Percentiles rank a stretch among this genome's conserved stretches.
Conservation (phyloP, 371 early-diverging fungal species). For the Saksenaea vasiformis region DNA sequence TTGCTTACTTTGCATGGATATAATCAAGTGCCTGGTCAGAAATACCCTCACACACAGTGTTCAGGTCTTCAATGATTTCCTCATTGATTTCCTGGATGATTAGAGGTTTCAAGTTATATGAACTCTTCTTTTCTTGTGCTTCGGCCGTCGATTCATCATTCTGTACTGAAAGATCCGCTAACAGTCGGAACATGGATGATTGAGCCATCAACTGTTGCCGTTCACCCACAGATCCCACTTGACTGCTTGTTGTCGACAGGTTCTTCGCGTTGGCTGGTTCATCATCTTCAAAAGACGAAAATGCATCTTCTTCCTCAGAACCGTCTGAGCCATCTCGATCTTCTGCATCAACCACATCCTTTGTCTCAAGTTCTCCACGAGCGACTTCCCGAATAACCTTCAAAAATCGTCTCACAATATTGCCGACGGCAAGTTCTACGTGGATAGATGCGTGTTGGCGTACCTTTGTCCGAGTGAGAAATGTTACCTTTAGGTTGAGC, state of each 20-base stretch:
- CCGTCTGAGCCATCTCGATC: conserved; percentile 20
- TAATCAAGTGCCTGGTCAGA: conserved; percentile 81
- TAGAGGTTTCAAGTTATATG: conserved; percentile 61
- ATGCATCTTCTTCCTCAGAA: conserved; percentile 23
- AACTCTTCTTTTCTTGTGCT: conserved; percentile 31
- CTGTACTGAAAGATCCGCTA: conserved; percentile 49
- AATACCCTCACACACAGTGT: conserved; percentile 71
- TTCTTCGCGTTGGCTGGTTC: conserved; percentile 11
- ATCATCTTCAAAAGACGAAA: conserved; percentile 14
- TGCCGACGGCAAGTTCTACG: conserved; percentile 84
- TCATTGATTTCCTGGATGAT: conserved; percentile 84
- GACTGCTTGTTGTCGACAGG: conserved; percentile 26
- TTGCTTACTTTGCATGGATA: conserved; percentile 84
- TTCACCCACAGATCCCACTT: conserved; percentile 21
- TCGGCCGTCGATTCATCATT: conserved; percentile 24
- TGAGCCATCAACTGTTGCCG: conserved; percentile 28
- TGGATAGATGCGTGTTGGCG: neutral
- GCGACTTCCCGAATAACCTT: conserved; percentile 82
- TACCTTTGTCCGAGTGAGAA: neutral
- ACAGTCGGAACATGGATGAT: conserved; percentile 65
- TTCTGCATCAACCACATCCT: conserved; percentile 22
- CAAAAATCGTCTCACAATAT: conserved; percentile 83
- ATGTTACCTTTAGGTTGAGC: conserved; percentile 81
- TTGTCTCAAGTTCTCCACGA: conserved; percentile 43
- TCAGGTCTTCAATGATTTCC: conserved; percentile 82